These are phyloP conservation scores for Neoarthrinium moseri DNA, from an alignment of 2,329 filamentous ascomycete genomes.

Conservation along the genomic window DNA sequence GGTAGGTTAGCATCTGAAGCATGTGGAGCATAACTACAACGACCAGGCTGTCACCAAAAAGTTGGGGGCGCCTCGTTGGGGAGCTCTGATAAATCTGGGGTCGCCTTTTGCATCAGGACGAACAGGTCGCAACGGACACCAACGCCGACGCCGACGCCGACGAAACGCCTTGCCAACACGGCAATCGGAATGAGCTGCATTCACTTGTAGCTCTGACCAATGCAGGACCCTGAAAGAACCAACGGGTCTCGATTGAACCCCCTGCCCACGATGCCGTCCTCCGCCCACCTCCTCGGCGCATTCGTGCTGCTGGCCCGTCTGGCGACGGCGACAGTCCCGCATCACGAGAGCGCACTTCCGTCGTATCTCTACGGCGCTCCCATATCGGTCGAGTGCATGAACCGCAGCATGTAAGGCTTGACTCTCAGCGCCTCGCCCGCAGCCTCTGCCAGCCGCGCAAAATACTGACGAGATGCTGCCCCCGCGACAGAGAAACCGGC, in stretches of 20 bases:
- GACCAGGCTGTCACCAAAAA: no score
- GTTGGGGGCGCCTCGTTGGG: no score
- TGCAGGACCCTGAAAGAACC: not conserved
- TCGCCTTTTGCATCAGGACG: no score
- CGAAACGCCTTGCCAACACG: no score
- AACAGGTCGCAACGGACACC: no score
- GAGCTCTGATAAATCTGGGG: no score
- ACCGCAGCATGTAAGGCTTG: constrained; percentile 65
- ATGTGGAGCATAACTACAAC: no score
- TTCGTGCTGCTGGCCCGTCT: constrained; percentile 13
- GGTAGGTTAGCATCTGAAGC: no score
- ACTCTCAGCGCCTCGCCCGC: not conserved
- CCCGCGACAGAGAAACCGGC: constrained; percentile 80
- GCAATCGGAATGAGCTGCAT: constrained; percentile 6
- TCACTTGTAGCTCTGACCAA: not conserved
- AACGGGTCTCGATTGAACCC: not conserved
- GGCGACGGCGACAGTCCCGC: constrained; percentile 17
- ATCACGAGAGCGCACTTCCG: constrained; percentile 45
- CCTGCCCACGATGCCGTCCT: constrained; percentile 20
- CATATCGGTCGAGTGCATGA: constrained; percentile 72
- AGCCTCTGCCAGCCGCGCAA: not conserved
- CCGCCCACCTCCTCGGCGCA: constrained; percentile 17
- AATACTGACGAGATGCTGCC: constrained; percentile 1
- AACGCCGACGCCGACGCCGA: no score
- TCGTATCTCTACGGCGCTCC: constrained; percentile 66